Conservation (phyloP, 306 rosid genomes). For the Quercus engelmannii region DNA sequence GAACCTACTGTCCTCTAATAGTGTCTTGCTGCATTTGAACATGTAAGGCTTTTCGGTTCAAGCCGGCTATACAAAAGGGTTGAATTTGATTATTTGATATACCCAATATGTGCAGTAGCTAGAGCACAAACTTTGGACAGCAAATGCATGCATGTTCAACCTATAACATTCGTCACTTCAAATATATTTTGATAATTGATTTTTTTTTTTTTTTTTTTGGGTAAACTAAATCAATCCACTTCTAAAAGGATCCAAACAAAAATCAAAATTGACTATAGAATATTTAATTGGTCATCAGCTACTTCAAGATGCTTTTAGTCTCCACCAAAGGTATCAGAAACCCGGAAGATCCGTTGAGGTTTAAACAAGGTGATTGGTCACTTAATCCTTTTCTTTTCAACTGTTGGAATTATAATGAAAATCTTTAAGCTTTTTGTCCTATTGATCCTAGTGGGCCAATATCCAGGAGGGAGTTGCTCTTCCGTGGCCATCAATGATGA, state of each 20-base stretch:
- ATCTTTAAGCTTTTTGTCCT: background rate
- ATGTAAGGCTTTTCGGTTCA: background rate
- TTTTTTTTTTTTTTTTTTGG: background rate
- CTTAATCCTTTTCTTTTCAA: background rate
- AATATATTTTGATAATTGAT: background rate
- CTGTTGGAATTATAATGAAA: background rate
- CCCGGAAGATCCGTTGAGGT: background rate
- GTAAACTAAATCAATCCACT: background rate
- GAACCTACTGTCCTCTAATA: background rate
- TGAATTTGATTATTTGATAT: background rate
- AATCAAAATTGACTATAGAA: background rate
- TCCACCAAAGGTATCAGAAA: background rate
- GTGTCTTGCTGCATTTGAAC: background rate
- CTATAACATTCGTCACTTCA: background rate
- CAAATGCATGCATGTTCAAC: background rate
- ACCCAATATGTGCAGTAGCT: background rate
- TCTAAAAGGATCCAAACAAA: background rate
- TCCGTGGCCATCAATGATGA: too few relatives aligned
- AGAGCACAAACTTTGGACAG: background rate
- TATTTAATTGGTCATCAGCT: background rate
- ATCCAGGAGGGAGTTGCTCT: too few relatives aligned
- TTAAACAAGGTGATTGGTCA: too few relatives aligned
- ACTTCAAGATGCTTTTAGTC: background rate
- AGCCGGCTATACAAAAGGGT: background rate
- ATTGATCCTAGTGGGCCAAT: background rate